A percentile compares a stretch with the other conserved stretches of the same genome.
Evolutionary conservation across 805 yeast genomes (phyloP).

Genomic region (Metschnikowia lochheadii): DNA sequence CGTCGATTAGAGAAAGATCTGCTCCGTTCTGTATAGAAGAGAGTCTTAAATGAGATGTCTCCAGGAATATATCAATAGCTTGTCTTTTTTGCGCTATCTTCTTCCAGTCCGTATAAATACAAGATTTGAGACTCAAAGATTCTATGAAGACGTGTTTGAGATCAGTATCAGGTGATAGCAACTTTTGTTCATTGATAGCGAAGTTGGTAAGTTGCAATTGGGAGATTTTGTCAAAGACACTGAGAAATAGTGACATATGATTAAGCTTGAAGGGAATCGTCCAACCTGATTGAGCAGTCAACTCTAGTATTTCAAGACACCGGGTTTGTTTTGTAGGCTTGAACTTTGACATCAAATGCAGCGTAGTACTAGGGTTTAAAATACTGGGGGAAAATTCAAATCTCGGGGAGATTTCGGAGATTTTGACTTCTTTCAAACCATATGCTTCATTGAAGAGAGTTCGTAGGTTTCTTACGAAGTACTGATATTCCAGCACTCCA

Average conservation of each 20-base stretch:
- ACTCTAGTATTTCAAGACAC: slow-evolving; percentile 28
- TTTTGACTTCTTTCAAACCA: slow-evolving; percentile 37
- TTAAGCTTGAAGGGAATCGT: slow-evolving; percentile 46
- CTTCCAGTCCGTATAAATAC: slow-evolving; percentile 14
- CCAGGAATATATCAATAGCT: slow-evolving; percentile 35
- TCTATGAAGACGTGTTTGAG: slow-evolving; percentile 6
- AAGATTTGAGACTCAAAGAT: slow-evolving; percentile 13
- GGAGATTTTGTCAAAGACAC: slow-evolving; percentile 34
- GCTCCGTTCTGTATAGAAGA: slow-evolving; percentile 36
- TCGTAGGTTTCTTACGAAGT: slow-evolving; percentile 22
- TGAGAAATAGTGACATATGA: slow-evolving; percentile 44
- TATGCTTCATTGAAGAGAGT: slow-evolving; percentile 43
- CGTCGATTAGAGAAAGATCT: slow-evolving; percentile 49
- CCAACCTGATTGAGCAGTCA: slow-evolving; percentile 48
- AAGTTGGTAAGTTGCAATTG: slow-evolving; percentile 44
- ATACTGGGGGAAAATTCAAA: slow-evolving; percentile 36
- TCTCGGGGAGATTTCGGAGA: slow-evolving; percentile 48
- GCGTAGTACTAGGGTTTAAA: slow-evolving; percentile 6
- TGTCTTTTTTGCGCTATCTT: slow-evolving; percentile 13
- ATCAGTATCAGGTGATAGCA: slow-evolving; percentile 7
- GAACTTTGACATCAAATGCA: slow-evolving; percentile 14
- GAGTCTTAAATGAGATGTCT: slow-evolving; percentile 36
- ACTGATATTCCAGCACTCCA: slow-evolving; percentile 20
- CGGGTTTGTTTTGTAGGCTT: slow-evolving; percentile 17
- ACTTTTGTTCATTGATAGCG: slow-evolving; percentile 41